Evolutionary conservation across 352 stramenopile species (phyloP), one percentile per base, ranked within the genome.

Genomic region (Phytophthora hibernalis): DNA sequence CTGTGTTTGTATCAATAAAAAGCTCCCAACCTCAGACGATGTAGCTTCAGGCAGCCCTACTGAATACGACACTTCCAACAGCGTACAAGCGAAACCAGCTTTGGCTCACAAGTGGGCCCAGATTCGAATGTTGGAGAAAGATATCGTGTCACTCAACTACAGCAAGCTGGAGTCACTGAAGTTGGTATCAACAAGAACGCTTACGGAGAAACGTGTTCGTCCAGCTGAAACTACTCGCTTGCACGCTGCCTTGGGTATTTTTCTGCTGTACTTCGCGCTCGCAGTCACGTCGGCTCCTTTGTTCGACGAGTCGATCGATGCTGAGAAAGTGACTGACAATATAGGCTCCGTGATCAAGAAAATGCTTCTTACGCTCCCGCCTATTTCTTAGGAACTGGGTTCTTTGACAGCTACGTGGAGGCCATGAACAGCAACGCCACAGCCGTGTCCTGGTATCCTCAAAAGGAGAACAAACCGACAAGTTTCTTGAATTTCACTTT

Each of bases 321-420:
- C 72, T 0, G 72, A 80, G 45, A 54, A 60, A n/a, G 54, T 77
- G 28, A 70, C 45, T 2, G 68, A 77, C 21, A 51, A 76, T 45
- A 71, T 68, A 24, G 68, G 72, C 3, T 26, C 66, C 11, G 22
- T 69, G 8, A 37, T 77, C 43, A 80, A 80, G 44, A 80, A 80
- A 74, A 77, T 30, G 72, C 64, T 15, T 77, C 61, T 10, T 80
- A 70, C 24, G 68, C 72, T 26, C 74, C 68, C n/a, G 72, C 72
- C 4, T 68, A 74, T 33, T 70, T 77, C 44, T 20, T 77, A 16
- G 68, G 68, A 12, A 24, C 47, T 0, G 72, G 72, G 1, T 77
- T 77, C 42, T 68, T 76, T 20, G 30, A 65, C 22, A 33, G 43
- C 6, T 77, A 75, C 24, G 13, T 59, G 13, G 52, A 65, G 37